Evolutionary conservation across 371 early-diverging fungal genomes (phyloP).

Genomic region (Mortierella polycephala): DNA sequence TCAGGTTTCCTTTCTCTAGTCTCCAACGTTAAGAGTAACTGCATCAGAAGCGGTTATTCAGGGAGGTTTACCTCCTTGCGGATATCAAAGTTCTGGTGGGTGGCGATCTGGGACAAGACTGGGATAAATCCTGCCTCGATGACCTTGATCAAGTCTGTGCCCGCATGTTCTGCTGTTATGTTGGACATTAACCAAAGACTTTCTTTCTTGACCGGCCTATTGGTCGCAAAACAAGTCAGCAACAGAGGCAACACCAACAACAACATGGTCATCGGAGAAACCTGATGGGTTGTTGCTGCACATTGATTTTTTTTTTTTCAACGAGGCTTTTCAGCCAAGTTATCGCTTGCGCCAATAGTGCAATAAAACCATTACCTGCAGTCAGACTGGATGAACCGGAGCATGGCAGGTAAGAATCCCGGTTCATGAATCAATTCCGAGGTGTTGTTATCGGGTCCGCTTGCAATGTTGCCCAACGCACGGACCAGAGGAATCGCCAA

Average conservation of each 20-base stretch:
- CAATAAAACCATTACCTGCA: constrained; percentile 57
- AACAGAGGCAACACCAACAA: too few species aligned
- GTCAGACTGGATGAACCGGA: constrained; percentile 63
- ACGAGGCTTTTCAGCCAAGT: too few species aligned
- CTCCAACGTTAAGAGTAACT: too few species aligned
- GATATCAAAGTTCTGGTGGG: constrained; percentile 68
- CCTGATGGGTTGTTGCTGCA: too few species aligned
- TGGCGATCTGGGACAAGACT: constrained; percentile 63
- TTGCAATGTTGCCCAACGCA: constrained; percentile 76
- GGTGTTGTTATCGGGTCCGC: constrained; percentile 70
- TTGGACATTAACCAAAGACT: constrained; percentile 80
- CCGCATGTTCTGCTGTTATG: constrained; percentile 70
- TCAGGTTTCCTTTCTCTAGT: too few species aligned
- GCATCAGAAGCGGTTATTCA: neutral
- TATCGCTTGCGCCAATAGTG: neutral
- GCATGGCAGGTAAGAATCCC: constrained; percentile 62
- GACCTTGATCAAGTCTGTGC: constrained; percentile 59
- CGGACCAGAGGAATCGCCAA: constrained; percentile 70
- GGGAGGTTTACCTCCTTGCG: constrained; percentile 69
- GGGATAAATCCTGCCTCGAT: constrained; percentile 64
- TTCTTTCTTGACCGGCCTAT: constrained; percentile 77
- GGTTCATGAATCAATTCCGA: constrained; percentile 59
- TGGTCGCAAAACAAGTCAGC: constrained; percentile 1
- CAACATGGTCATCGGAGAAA: too few species aligned
- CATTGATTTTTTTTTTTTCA: constrained; percentile 3